Percentiles rank a stretch among this genome's conserved stretches.
Conservation (phyloP, 306 rosid species). For the Rosa chinensis region DNA sequence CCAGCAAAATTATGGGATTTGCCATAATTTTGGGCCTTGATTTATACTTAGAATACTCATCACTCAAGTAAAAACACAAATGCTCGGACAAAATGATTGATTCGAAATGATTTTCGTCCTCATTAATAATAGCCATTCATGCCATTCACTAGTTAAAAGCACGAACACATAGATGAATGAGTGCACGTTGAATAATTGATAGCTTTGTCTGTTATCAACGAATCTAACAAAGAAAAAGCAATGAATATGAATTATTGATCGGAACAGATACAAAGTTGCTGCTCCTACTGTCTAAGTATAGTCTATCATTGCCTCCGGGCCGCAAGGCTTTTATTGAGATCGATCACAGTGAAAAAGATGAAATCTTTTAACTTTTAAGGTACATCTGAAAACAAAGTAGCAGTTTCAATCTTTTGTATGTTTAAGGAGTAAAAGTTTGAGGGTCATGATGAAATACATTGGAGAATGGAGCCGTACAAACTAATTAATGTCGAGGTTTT, state of each 20-base stretch:
- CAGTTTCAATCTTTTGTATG: not conserved
- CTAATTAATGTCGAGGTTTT: not conserved
- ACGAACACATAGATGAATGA: conserved; percentile 5
- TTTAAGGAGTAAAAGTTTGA: not conserved
- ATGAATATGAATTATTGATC: not conserved
- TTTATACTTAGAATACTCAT: not conserved
- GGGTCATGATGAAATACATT: not conserved
- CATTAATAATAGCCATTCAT: conserved; percentile 18
- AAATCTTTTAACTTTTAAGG: not conserved
- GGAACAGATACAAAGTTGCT: not conserved
- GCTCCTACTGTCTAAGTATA: not conserved
- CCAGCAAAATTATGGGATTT: not conserved
- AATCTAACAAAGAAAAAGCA: not conserved
- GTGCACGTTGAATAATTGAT: conserved; percentile 10
- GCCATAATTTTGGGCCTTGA: conserved; percentile 3
- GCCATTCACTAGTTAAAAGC: conserved; percentile 8
- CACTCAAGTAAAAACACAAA: conserved; percentile 1
- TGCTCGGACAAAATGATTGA: conserved; percentile 13
- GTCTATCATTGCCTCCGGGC: conserved; percentile 15
- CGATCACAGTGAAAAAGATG: not conserved
- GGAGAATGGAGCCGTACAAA: not conserved
- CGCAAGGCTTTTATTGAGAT: conserved; percentile 11
- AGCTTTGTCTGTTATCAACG: conserved; percentile 19
- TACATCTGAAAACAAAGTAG: not conserved
- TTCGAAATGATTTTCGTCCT: conserved; percentile 8